Percentiles rank a stretch among this genome's conserved stretches.
phyloP scores from a whole-genome alignment of 2,329 filamentous ascomycete species.

The Mycosphaerella sp. region DNA sequence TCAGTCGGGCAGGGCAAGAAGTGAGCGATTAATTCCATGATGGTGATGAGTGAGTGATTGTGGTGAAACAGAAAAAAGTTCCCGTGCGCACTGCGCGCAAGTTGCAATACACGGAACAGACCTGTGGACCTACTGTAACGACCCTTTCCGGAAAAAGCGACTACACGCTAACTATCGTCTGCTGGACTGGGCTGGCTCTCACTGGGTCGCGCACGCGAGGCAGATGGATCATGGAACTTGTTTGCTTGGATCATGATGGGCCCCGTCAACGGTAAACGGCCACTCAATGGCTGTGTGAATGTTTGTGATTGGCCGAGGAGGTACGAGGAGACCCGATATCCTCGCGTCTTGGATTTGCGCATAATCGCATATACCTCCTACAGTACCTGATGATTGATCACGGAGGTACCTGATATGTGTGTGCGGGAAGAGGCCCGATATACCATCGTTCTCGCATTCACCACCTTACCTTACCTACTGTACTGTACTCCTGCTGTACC shows the following conservation, averaged over 20 bases:
- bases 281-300: no score
- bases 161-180: no score
- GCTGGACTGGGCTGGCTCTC: no score
- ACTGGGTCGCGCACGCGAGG: no score
- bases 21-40: no score
- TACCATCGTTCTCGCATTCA: slow-evolving; percentile 3
- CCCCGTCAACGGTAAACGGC: no score
- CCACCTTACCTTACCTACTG: no score
- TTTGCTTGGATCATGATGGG: no score
- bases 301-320: background rate
- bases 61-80: background rate
- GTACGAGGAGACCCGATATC: slow-evolving; percentile 4
- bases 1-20: no score
- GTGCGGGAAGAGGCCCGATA: background rate
- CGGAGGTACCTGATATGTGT: background rate
- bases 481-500: background rate
- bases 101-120: no score
- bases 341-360: background rate
- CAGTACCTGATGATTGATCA: no score
- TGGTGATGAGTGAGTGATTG: background rate
- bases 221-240: no score
- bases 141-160: slow-evolving; percentile 1
- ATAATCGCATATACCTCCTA: background rate
- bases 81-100: background rate
- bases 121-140: background rate